Base-by-base conservation (phyloP, 108 stramenopile species). In the Stephanodiscus triporus region DNA sequence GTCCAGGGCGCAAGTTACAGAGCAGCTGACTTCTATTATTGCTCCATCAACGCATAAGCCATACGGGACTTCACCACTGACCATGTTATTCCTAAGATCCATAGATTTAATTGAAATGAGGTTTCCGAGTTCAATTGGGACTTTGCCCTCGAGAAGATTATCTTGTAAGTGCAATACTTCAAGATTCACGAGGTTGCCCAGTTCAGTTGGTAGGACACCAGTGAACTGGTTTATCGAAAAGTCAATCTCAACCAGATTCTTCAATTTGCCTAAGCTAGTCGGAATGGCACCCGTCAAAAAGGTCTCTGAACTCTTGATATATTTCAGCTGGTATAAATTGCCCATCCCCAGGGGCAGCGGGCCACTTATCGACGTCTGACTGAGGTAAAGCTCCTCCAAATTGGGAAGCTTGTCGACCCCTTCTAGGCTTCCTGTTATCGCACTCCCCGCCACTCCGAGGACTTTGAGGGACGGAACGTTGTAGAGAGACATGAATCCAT, bases 401-500 rank as follows among this genome's bases (percentile, higher is more conserved):
- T 65, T 55, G 0, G 70, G 29, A 11, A 81, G 51, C 10, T 45
- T 32, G n/a, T 47, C 43, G 48, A 72, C 50, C 6, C 69, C 70
- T 4, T 51, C 9, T 14, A 76, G 45, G 9, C 43, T 63, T 13
- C 75, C 75, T 22, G 63, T 50, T 0, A 72, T 13, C 29, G 61
- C 70, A 62, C 82, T 82, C 8, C 85, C 75, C 30, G 63, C 70
- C 0, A 89, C 26, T 32, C 84, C 66, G 7, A 89, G 58, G 26
- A 72, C 66, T 38, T 78, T 57, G 22, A 80, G 80, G 30, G 53
- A 49, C 19, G 69, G 14, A 8, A 77, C 32, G 10, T 54, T n/a
- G 55, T 60, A 81, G 1, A 77, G 58, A 27, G 37, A 43, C 24
- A 42, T 42, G 56, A 56, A 72, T 0, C 77, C 42, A 29, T 23